phyloP scores from a whole-genome alignment of 768 basidiomycete genomes.

The Hypholoma sublateritium region DNA sequence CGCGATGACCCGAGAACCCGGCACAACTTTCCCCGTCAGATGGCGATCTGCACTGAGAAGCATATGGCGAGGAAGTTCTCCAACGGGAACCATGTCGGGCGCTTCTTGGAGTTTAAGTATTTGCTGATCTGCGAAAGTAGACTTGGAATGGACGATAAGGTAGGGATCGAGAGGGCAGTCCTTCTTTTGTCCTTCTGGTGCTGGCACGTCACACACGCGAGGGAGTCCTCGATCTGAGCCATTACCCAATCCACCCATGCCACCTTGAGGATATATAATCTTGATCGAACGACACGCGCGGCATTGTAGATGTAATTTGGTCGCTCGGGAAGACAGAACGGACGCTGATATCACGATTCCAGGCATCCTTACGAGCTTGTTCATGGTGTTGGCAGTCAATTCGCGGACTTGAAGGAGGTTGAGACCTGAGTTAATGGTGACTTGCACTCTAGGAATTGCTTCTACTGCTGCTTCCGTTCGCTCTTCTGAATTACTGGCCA shows the following conservation, averaged over 20 bases:
- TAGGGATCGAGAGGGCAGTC: constrained; percentile 97
- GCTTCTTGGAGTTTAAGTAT: constrained; percentile 97
- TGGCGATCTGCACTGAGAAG: constrained; percentile 89
- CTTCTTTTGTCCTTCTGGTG: constrained; percentile 82
- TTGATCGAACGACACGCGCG: constrained; percentile 84
- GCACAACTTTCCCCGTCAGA: constrained; percentile 90
- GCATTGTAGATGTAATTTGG: constrained; percentile 90
- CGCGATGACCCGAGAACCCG: constrained; percentile 92
- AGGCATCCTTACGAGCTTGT: constrained; percentile 93
- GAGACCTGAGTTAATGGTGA: constrained; percentile 85
- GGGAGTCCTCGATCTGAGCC: constrained; percentile 87
- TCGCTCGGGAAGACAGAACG: constrained; percentile 89
- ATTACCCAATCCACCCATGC: constrained; percentile 83
- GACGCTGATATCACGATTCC: constrained; percentile 99
- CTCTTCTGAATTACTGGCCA: constrained; percentile 53
- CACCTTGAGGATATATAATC: constrained; percentile 72
- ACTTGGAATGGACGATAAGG: constrained; percentile 92
- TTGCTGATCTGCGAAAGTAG: constrained; percentile 93
- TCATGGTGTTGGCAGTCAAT: constrained; percentile 91
- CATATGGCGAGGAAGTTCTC: constrained; percentile 96
- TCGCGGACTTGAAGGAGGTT: constrained; percentile 95
- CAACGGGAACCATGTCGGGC: constrained; percentile 99
- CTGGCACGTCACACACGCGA: constrained; percentile 81
- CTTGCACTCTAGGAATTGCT: constrained; percentile 69
- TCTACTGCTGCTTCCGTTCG: constrained; percentile 37